These are phyloP conservation scores for Agastache rugosa DNA, from an alignment of 257 asterid genomes.

Conservation along the genomic window DNA sequence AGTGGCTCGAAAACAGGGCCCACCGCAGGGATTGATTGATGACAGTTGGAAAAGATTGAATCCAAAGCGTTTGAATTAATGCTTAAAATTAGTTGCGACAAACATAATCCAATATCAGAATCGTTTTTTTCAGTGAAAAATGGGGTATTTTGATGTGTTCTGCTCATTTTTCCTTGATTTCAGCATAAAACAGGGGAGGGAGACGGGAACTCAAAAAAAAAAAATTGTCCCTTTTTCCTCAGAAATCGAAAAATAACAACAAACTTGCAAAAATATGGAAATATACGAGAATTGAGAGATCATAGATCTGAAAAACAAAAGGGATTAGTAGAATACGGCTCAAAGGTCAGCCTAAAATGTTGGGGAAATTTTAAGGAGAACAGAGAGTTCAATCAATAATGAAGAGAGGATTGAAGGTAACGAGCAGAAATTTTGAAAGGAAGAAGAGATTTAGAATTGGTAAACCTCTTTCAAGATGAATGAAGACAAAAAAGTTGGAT, in stretches of 20 bases:
- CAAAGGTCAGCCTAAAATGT: too few relatives aligned
- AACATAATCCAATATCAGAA: constrained; percentile 46
- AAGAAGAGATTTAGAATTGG: neutral
- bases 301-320: too few relatives aligned
- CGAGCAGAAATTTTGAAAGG: neutral
- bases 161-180: constrained; percentile 38
- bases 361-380: neutral
- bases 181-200: constrained; percentile 25
- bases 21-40: constrained; percentile 13
- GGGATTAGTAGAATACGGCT: too few relatives aligned
- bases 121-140: constrained; percentile 33
- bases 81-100: constrained; percentile 60
- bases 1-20: constrained; percentile 50
- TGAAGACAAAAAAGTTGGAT: neutral
- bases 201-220: constrained; percentile 35
- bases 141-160: constrained; percentile 36
- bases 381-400: neutral
- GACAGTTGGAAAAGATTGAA: constrained; percentile 60
- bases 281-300: neutral
- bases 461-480: constrained; percentile 5
- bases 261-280: too few relatives aligned
- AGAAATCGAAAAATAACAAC: neutral
- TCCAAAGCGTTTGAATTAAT: constrained; percentile 64
- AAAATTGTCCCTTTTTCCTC: constrained; percentile 34
- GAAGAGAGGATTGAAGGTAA: neutral